Conservation (phyloP, 495 filamentous ascomycete species). For the Trichoderma erinaceum region DNA sequence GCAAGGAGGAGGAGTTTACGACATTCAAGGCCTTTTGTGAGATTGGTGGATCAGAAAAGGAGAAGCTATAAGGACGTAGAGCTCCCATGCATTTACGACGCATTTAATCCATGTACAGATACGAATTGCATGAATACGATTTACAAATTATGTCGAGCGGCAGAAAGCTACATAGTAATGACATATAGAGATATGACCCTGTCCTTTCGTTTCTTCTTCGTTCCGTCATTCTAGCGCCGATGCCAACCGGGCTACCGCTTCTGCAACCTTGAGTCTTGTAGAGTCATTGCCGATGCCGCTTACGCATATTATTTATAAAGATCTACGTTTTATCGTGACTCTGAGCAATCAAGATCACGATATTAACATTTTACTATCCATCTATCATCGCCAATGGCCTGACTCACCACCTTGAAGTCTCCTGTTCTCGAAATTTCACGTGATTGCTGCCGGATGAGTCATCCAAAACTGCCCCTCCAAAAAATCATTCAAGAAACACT, state of each 20-base stretch:
- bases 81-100: no score
- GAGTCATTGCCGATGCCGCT: no score
- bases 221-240: no score
- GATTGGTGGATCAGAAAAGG: constrained; percentile 35
- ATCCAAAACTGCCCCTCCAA: constrained; percentile 7
- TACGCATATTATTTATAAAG: no score
- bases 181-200: no score
- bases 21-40: constrained; percentile 97
- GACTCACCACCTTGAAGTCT: background rate
- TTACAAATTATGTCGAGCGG: no score
- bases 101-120: background rate
- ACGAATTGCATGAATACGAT: background rate
- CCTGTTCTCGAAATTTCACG: background rate
- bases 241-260: no score
- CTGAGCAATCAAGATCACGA: background rate
- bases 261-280: no score
- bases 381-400: background rate
- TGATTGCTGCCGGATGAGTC: constrained; percentile 9
- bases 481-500: constrained; percentile 9
- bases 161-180: no score
- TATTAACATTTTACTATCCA: background rate
- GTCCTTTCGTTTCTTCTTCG: no score
- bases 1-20: constrained; percentile 59
- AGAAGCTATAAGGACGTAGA: background rate
- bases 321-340: background rate